A percentile compares a stretch with the other conserved stretches of the same genome.
phyloP scores from a whole-genome alignment of 2,329 filamentous ascomycete species.

The Camillea tinctor region DNA sequence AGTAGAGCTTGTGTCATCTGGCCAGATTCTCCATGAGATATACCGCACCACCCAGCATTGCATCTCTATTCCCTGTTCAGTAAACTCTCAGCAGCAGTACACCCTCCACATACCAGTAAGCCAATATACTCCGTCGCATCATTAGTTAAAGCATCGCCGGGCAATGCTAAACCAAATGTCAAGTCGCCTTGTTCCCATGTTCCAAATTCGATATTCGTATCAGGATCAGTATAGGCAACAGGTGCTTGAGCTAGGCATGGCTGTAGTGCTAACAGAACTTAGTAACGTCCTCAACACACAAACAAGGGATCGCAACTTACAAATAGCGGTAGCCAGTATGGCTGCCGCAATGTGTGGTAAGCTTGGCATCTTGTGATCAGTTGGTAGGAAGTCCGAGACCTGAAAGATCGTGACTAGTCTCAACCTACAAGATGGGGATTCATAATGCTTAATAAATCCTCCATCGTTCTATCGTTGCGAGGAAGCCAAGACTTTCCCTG shows the following conservation, averaged over 20 bases:
- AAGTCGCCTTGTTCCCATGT: slow-evolving; percentile 29
- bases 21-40: slow-evolving; percentile 33
- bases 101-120: slow-evolving; percentile 25
- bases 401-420: slow-evolving; percentile 15
- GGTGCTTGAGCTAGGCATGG: slow-evolving; percentile 28
- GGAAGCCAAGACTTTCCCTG: slow-evolving; percentile 16
- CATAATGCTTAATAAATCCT: slow-evolving; percentile 27
- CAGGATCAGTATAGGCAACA: slow-evolving; percentile 30
- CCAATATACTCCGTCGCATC: slow-evolving; percentile 33
- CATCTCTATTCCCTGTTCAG: slow-evolving; percentile 27
- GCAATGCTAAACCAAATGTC: slow-evolving; percentile 30
- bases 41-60: slow-evolving; percentile 30
- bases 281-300: slow-evolving; percentile 7
- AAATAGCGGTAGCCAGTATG: slow-evolving; percentile 27
- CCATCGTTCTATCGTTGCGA: slow-evolving; percentile 11
- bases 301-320: slow-evolving; percentile 20
- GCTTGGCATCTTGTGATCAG: slow-evolving; percentile 30
- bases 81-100: neutral
- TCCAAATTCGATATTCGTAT: slow-evolving; percentile 30
- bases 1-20: slow-evolving; percentile 40
- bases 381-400: slow-evolving; percentile 24
- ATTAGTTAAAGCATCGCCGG: slow-evolving; percentile 30
- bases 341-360: slow-evolving; percentile 30
- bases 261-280: slow-evolving; percentile 23
- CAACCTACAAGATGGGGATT: slow-evolving; percentile 11